These are phyloP conservation scores for Cystofilobasidium macerans DNA, from an alignment of 768 basidiomycete species.

Conservation along the genomic window DNA sequence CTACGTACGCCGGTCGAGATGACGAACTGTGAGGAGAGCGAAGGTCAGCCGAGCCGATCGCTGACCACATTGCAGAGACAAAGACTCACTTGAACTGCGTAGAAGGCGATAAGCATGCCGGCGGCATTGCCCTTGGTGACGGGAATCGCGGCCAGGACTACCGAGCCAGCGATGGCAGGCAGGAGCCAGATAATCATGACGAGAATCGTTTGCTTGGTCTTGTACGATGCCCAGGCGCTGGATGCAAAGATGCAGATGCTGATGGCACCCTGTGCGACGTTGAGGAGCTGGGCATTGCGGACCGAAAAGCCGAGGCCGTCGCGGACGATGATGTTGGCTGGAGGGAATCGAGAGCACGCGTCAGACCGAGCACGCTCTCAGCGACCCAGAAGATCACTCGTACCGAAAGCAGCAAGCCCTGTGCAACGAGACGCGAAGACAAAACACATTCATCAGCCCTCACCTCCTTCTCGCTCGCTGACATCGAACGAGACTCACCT, in stretches of 20 bases:
- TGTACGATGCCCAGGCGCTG: constrained; percentile 40
- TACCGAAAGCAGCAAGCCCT: constrained; percentile 45
- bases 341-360: too few relatives aligned
- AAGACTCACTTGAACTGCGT: neutral
- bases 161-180: constrained; percentile 44
- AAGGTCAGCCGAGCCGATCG: neutral
- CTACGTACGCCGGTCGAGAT: constrained; percentile 4
- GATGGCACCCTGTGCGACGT: constrained; percentile 37
- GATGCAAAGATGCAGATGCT: constrained; percentile 40
- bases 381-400: too few relatives aligned
- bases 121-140: constrained; percentile 6
- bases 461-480: too few relatives aligned
- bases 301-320: constrained; percentile 44
- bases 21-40: neutral
- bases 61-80: neutral
- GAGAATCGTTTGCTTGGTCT: constrained; percentile 43
- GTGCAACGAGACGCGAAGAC: too few relatives aligned
- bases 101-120: constrained; percentile 18
- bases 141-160: constrained; percentile 41
- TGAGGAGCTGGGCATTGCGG: constrained; percentile 47
- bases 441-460: too few relatives aligned
- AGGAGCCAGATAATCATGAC: constrained; percentile 45
- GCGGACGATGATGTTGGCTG: constrained; percentile 45
- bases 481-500: too few relatives aligned
- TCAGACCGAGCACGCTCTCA: too few relatives aligned